A percentile compares a stretch with the other conserved stretches of the same genome.
Conservation (phyloP, 768 basidiomycete genomes). For the Lyophyllum shimeji region DNA sequence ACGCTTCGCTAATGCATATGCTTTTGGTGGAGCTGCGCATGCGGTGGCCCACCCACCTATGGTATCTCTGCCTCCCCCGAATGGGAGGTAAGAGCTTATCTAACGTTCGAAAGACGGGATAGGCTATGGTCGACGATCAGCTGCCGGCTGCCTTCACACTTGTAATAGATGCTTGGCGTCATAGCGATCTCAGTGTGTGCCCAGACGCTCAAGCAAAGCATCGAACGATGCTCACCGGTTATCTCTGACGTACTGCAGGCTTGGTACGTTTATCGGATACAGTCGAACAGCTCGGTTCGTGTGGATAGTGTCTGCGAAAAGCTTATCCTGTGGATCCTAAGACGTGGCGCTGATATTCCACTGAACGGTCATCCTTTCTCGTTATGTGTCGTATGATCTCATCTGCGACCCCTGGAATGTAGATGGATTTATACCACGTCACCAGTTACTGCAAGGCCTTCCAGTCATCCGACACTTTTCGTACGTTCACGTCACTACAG, state of each 20-base stretch:
- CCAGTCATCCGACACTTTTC: neutral
- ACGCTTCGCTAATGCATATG: neutral
- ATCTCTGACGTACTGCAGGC: neutral
- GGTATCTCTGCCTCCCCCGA: neutral
- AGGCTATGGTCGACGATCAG: neutral
- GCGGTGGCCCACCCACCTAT: neutral
- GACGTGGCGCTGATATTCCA: neutral
- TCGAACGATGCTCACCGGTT: neutral
- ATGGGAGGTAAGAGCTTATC: neutral
- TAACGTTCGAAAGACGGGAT: neutral
- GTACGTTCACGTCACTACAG: neutral
- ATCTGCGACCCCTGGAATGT: neutral
- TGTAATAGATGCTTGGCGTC: neutral
- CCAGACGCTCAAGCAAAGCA: neutral
- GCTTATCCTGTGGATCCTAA: neutral
- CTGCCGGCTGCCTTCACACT: neutral
- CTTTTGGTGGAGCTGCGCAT: slow-evolving; percentile 4
- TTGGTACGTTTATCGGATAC: too few species aligned
- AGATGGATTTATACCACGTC: neutral
- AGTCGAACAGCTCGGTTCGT: neutral
- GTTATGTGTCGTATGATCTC: slow-evolving; percentile 2
- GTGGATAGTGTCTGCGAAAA: neutral
- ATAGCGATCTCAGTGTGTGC: neutral
- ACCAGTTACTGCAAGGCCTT: neutral
- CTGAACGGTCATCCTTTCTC: neutral